Conservation (phyloP, 208 protist genomes). For the Acanthamoeba healyi region DNA sequence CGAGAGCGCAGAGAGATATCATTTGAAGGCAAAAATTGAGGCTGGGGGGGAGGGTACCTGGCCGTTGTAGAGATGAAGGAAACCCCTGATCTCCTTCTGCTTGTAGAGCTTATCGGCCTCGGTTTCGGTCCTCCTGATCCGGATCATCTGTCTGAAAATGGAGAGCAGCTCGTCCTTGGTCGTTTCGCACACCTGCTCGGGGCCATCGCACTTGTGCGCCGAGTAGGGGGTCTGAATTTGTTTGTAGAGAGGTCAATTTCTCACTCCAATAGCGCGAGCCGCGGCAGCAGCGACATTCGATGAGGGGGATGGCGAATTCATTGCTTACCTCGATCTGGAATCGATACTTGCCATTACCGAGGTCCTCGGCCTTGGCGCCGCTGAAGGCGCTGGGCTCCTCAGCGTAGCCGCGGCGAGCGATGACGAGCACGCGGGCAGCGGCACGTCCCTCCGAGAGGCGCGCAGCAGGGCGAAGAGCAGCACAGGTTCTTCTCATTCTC, state of each 20-base stretch:
- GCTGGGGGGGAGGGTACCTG: conserved; percentile 87
- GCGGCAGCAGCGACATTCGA: too few species aligned
- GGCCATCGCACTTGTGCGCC: conserved; percentile 66
- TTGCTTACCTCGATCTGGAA: conserved; percentile 47
- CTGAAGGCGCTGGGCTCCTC: conserved; percentile 51
- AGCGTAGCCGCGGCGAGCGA: conserved; percentile 39
- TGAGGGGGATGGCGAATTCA: neutral
- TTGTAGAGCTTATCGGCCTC: conserved; percentile 97
- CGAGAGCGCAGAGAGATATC: too few species aligned
- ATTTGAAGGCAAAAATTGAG: neutral
- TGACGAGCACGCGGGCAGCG: conserved; percentile 27
- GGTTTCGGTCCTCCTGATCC: conserved; percentile 96
- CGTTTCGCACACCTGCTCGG: conserved; percentile 44
- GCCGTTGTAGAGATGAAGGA: conserved; percentile 98
- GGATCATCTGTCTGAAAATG: conserved; percentile 93
- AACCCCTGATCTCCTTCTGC: conserved; percentile 95
- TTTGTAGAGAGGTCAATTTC: neutral
- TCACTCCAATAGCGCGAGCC: too few species aligned
- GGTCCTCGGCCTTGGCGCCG: conserved; percentile 56
- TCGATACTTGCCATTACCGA: conserved; percentile 62
- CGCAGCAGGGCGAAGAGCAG: conserved; percentile 2
- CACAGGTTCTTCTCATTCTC: neutral
- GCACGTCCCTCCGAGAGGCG: neutral
- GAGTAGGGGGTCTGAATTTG: conserved; percentile 42
- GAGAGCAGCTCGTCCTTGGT: conserved; percentile 86